Evolutionary conservation across 768 basidiomycete species (phyloP).

Genomic region (Mycena vulgaris): DNA sequence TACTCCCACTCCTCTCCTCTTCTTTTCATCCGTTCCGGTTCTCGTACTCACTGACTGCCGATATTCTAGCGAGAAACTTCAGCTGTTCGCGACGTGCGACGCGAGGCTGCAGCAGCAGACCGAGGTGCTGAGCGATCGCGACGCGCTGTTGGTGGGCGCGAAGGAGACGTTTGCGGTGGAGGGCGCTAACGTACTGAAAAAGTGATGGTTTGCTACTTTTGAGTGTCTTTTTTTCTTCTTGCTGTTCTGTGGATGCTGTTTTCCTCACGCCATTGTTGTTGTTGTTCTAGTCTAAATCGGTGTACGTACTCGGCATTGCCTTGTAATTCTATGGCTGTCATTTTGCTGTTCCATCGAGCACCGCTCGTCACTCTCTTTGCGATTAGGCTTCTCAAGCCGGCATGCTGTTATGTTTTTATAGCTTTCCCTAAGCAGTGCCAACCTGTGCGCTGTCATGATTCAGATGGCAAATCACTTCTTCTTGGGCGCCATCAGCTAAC

Average conservation of each 20-base stretch:
- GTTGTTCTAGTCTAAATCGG: background rate
- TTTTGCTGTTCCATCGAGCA: too few species aligned
- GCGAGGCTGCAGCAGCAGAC: slow-evolving; percentile 59
- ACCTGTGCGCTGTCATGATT: too few species aligned
- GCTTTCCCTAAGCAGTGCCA: too few species aligned
- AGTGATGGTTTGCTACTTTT: too few species aligned
- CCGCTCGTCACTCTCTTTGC: too few species aligned
- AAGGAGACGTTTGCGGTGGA: slow-evolving; percentile 55
- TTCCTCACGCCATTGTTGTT: background rate
- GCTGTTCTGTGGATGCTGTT: background rate
- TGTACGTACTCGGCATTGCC: background rate
- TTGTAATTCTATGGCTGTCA: background rate
- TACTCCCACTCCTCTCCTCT: slow-evolving; percentile 14
- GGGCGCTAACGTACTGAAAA: too few species aligned
- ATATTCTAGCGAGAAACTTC: slow-evolving; percentile 59
- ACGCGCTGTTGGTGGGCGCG: slow-evolving; percentile 54
- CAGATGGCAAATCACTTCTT: too few species aligned
- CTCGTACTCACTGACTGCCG: too few species aligned
- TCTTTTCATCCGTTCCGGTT: slow-evolving; percentile 6
- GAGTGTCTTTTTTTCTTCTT: too few species aligned
- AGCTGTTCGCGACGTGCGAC: slow-evolving; percentile 62
- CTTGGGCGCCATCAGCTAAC: too few species aligned
- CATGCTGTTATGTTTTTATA: too few species aligned
- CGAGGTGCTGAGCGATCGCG: slow-evolving; percentile 57
- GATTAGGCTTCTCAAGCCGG: too few species aligned